phyloP scores from a whole-genome alignment of 192 early-diverging fungal genomes.

The Linnemannia zychae region DNA sequence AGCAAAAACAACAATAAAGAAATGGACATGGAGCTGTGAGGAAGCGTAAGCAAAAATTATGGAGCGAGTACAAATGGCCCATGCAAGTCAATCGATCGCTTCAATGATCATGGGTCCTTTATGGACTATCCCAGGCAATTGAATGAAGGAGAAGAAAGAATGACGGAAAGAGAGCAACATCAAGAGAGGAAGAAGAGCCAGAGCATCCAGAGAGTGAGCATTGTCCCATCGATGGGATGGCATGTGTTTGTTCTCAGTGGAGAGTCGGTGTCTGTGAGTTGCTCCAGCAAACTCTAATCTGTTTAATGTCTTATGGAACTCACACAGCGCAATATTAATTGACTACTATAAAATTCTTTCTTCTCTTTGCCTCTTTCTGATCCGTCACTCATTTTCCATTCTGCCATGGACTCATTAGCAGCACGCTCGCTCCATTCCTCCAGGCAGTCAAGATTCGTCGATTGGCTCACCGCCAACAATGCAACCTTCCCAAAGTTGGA shows the following conservation, averaged over 20 bases:
- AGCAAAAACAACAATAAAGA: not conserved
- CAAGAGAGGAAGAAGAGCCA: too few relatives aligned
- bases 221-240: too few relatives aligned
- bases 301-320: too few relatives aligned
- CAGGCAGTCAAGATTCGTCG: conserved; percentile 22
- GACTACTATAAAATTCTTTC: too few relatives aligned
- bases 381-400: not conserved
- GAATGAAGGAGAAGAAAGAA: too few relatives aligned
- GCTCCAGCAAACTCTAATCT: too few relatives aligned
- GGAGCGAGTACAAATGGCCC: not conserved
- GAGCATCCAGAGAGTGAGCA: too few relatives aligned
- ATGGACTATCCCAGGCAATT: not conserved
- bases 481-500: conserved; percentile 29
- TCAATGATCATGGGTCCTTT: not conserved
- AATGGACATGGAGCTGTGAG: not conserved
- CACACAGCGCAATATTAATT: too few relatives aligned
- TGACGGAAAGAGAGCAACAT: too few relatives aligned
- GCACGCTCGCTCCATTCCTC: not conserved
- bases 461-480: conserved; percentile 24
- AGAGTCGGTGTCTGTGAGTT: too few relatives aligned
- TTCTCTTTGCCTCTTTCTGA: not conserved
- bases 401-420: not conserved
- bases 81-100: not conserved
- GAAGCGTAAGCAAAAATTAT: not conserved
- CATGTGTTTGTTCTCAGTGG: too few relatives aligned